phyloP scores from a whole-genome alignment of 768 basidiomycete genomes.

The Sutorius australiensis region DNA sequence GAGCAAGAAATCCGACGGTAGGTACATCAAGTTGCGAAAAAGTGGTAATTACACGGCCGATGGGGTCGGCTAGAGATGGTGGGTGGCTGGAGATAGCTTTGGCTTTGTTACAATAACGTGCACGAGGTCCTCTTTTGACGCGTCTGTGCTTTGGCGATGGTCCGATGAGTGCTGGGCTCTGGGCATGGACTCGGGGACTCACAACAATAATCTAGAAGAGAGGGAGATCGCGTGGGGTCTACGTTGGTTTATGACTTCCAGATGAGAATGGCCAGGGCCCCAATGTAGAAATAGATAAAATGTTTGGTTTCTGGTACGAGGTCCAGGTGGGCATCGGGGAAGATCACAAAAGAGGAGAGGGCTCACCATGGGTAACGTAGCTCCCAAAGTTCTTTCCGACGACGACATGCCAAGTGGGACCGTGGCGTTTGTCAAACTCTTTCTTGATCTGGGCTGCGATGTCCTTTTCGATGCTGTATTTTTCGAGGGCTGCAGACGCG shows the following conservation, averaged over 20 bases:
- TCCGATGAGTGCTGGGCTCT: not conserved
- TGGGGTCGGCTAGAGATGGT: conserved; percentile 11
- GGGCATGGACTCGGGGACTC: not conserved
- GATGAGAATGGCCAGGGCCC: conserved; percentile 86
- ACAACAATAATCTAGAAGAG: conserved; percentile 28
- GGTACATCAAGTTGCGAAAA: conserved; percentile 11
- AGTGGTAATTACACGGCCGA: conserved; percentile 27
- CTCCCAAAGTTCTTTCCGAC: conserved; percentile 99
- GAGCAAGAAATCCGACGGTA: conserved; percentile 12
- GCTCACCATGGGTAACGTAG: conserved; percentile 93
- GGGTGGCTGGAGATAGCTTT: conserved; percentile 16
- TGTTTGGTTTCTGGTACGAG: conserved; percentile 81
- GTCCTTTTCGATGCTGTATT: conserved; percentile 95
- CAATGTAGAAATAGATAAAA: conserved; percentile 99
- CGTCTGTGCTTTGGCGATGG: conserved; percentile 7
- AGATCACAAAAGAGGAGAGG: not conserved
- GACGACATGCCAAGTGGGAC: conserved; percentile 97
- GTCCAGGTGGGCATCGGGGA: conserved; percentile 8
- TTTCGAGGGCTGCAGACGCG: conserved; percentile 78
- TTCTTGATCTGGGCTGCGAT: conserved; percentile 98
- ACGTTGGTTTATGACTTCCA: conserved; percentile 74
- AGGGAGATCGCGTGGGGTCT: conserved; percentile 5
- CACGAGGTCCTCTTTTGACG: conserved; percentile 16
- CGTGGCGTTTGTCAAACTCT: conserved; percentile 90
- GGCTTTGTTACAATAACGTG: conserved; percentile 24